These are phyloP conservation scores for Magnaporthales sp. DNA, from an alignment of 2,329 filamentous ascomycete genomes.

Conservation along the genomic window DNA sequence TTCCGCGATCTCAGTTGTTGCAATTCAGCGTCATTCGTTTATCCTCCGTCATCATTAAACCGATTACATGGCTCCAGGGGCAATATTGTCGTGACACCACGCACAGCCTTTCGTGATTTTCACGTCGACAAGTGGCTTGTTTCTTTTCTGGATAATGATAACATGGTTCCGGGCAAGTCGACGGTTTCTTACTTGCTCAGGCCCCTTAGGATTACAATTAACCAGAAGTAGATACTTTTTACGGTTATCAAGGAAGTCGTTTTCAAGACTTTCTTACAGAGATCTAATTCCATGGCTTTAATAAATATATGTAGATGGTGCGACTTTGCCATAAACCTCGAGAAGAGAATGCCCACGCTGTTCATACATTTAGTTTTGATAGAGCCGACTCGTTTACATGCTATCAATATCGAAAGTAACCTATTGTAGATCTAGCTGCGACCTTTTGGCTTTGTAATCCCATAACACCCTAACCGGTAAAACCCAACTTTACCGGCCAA, in stretches of 20 bases:
- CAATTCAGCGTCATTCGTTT: constrained; percentile 1
- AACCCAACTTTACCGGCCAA: no score
- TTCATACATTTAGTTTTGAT: no score
- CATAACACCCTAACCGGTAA: no score
- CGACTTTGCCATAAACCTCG: no score
- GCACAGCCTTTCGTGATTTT: background rate
- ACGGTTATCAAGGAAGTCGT: no score
- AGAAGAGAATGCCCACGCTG: no score
- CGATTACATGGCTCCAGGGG: background rate
- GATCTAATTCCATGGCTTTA: background rate
- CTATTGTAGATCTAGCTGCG: no score
- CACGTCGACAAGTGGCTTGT: background rate
- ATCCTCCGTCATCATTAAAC: background rate
- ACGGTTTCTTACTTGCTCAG: background rate
- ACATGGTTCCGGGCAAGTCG: background rate
- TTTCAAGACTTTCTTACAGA: no score
- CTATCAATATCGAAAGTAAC: no score
- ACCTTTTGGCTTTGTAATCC: no score
- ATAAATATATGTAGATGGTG: no score
- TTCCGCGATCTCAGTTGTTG: background rate
- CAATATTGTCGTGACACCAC: background rate
- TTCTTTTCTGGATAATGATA: background rate
- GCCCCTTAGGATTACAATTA: background rate
- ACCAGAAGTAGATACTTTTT: background rate
- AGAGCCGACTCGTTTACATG: no score